Evolutionary conservation across 192 early-diverging fungal species (phyloP).

Genomic region (Coemansia sp.): DNA sequence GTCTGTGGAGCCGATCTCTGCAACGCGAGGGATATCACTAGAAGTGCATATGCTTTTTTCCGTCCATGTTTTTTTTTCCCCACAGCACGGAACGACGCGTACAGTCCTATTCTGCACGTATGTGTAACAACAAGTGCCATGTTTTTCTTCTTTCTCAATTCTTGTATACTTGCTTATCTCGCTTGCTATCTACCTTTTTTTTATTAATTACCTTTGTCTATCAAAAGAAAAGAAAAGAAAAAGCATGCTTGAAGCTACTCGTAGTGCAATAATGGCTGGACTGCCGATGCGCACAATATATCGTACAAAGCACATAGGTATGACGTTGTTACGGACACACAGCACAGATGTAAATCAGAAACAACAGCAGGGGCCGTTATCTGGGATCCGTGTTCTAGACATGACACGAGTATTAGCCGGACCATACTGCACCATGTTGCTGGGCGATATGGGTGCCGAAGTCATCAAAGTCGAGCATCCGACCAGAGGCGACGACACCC

Average conservation of each 20-base stretch:
- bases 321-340: neutral
- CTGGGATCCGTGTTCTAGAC: slow-evolving; percentile 69
- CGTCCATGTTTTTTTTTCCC: too few relatives aligned
- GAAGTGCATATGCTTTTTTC: too few relatives aligned
- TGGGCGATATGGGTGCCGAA: slow-evolving; percentile 83
- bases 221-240: too few relatives aligned
- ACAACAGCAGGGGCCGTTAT: slow-evolving; percentile 54
- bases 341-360: neutral
- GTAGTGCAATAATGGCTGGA: neutral
- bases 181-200: neutral
- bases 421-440: slow-evolving; percentile 76
- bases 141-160: too few relatives aligned
- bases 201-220: too few relatives aligned
- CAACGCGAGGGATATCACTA: too few relatives aligned
- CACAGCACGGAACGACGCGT: too few relatives aligned
- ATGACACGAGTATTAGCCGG: slow-evolving; percentile 75
- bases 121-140: too few relatives aligned
- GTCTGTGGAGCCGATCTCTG: too few relatives aligned
- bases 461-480: slow-evolving; percentile 91
- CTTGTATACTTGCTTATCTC: neutral
- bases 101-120: too few relatives aligned
- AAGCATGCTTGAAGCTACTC: neutral
- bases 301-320: slow-evolving; percentile 8
- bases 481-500: slow-evolving; percentile 81
- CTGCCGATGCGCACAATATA: neutral